These are phyloP conservation scores for Yarrowia keelungensis DNA, from an alignment of 805 yeast species.

Conservation along the genomic window DNA sequence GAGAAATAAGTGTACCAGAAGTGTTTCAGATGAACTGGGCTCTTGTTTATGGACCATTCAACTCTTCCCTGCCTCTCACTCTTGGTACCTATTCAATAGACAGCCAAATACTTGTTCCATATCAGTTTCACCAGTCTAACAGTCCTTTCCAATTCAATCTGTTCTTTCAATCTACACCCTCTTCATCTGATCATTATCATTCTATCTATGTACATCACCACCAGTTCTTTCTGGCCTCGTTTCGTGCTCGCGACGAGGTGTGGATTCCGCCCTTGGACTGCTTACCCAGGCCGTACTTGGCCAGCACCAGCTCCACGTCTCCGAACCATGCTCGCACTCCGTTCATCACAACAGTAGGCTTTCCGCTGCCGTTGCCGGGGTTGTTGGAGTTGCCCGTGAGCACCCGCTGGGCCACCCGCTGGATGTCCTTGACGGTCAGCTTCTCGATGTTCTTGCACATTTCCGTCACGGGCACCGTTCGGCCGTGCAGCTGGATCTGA, in stretches of 20 bases:
- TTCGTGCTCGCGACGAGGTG: constrained; percentile 22
- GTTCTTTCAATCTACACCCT: too few relatives aligned
- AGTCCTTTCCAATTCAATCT: too few relatives aligned
- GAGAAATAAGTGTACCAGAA: too few relatives aligned
- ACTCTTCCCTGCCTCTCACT: too few relatives aligned
- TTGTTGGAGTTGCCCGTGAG: constrained; percentile 67
- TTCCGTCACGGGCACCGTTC: constrained; percentile 74
- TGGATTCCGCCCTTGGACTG: constrained; percentile 37
- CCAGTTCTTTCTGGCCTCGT: constrained; percentile 36
- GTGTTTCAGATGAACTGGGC: too few relatives aligned
- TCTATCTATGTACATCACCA: constrained; percentile 35
- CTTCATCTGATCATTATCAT: neutral
- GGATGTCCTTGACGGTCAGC: constrained; percentile 71
- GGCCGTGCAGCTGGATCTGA: constrained; percentile 86
- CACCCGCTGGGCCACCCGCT: constrained; percentile 74
- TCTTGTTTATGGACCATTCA: too few relatives aligned
- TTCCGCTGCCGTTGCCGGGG: constrained; percentile 60
- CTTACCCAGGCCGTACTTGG: constrained; percentile 74
- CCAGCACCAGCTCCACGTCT: constrained; percentile 71
- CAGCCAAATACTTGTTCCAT: too few relatives aligned
- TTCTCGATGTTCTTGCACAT: constrained; percentile 80
- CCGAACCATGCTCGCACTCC: constrained; percentile 88
- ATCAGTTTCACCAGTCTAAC: too few relatives aligned
- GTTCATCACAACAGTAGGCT: constrained; percentile 87
- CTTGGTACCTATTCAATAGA: too few relatives aligned